Percentiles rank a stretch among this genome's conserved stretches.
phyloP scores from a whole-genome alignment of 2,329 filamentous ascomycete genomes.

The Hymenoscyphus fraxineus region DNA sequence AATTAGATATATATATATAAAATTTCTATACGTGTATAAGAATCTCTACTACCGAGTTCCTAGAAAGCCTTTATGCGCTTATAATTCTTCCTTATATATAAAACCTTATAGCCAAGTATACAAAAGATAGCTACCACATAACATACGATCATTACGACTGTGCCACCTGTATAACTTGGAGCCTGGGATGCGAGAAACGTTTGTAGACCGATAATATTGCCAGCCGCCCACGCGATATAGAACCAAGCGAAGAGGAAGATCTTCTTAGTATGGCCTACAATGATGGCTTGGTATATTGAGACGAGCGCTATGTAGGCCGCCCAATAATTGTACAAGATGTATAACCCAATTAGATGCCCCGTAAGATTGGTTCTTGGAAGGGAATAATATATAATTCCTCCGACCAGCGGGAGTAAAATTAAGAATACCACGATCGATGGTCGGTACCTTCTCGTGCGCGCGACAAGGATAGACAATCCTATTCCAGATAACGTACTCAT shows the following conservation, averaged over 20 bases:
- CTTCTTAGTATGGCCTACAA: conserved; percentile 45
- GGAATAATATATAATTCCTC: conserved; percentile 33
- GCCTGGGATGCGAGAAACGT: conserved; percentile 8
- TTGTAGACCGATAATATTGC: conserved; percentile 12
- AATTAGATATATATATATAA: no score
- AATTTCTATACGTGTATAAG: no score
- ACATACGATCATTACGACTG: conserved; percentile 39
- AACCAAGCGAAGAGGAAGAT: conserved; percentile 37
- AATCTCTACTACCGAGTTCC: no score
- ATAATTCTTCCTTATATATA: conserved; percentile 35
- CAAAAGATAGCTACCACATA: conserved; percentile 34
- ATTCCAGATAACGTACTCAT: conserved; percentile 36
- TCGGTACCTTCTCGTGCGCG: conserved; percentile 16
- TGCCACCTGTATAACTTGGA: conserved; percentile 35
- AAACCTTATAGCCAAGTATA: conserved; percentile 27
- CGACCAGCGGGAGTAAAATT: conserved; percentile 34
- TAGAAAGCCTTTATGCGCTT: no score
- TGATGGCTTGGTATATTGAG: conserved; percentile 31
- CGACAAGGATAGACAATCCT: conserved; percentile 7
- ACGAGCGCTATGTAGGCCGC: conserved; percentile 29
- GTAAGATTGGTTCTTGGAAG: conserved; percentile 33
- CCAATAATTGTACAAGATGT: conserved; percentile 36
- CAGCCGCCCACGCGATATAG: conserved; percentile 8
- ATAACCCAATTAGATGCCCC: conserved; percentile 34
- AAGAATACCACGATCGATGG: conserved; percentile 29